Conservation (phyloP, 768 basidiomycete species). For the Tulasnella calospora region DNA sequence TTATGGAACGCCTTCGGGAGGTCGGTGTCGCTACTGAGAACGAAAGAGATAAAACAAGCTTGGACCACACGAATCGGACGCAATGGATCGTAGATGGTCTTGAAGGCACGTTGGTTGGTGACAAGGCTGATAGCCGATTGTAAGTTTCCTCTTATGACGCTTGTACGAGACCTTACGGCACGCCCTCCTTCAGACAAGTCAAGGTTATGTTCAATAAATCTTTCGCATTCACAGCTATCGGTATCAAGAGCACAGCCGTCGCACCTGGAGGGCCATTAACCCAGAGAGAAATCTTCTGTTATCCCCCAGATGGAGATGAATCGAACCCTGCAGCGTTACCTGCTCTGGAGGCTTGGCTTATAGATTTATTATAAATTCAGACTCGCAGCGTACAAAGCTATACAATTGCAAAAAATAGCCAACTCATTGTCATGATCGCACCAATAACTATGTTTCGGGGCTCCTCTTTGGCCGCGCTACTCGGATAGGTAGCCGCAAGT, state of each 20-base stretch:
- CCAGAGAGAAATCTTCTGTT: neutral
- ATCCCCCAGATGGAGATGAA: constrained; percentile 1
- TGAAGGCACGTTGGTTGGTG: constrained; percentile 23
- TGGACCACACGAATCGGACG: constrained; percentile 4
- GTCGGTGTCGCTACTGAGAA: constrained; percentile 13
- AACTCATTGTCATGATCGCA: neutral
- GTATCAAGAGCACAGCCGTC: constrained; percentile 2
- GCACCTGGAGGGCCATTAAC: neutral
- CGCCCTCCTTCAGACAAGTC: constrained; percentile 3
- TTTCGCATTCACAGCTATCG: constrained; percentile 16
- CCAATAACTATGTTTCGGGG: neutral
- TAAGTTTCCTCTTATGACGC: neutral
- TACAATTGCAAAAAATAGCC: neutral
- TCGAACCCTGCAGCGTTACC: neutral
- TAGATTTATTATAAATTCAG: neutral
- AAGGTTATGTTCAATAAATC: constrained; percentile 22
- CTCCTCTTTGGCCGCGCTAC: neutral
- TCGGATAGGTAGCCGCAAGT: neutral
- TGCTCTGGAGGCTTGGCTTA: constrained; percentile 20
- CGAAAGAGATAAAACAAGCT: neutral
- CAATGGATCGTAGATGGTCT: constrained; percentile 25
- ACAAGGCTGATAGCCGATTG: constrained; percentile 14
- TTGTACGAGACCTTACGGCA: neutral
- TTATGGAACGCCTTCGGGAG: constrained; percentile 47
- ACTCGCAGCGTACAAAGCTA: neutral